Conservation (phyloP, 352 stramenopile species). For the Phytophthora ramorum region DNA sequence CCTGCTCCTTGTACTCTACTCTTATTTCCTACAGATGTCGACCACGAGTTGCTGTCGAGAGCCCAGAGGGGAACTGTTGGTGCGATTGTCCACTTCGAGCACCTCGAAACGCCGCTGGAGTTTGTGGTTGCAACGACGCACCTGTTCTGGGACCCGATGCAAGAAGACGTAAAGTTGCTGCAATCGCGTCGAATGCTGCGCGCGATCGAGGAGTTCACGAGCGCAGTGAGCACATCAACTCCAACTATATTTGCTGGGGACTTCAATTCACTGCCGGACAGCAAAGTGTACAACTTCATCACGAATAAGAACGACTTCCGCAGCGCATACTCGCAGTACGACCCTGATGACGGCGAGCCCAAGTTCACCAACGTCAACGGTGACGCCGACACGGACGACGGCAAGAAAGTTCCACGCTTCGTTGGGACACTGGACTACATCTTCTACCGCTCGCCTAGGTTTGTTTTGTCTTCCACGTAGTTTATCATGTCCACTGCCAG, state of each 20-base stretch:
- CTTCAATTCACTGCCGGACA: conserved; percentile 86
- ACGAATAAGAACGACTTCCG: conserved; percentile 42
- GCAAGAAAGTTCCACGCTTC: conserved; percentile 60
- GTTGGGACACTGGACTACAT: conserved; percentile 86
- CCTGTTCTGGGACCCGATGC: conserved; percentile 84
- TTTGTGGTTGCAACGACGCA: conserved; percentile 85
- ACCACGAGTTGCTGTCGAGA: conserved; percentile 57
- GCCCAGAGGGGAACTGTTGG: conserved; percentile 65
- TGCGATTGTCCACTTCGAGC: conserved; percentile 63
- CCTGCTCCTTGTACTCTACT: not conserved
- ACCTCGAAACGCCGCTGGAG: conserved; percentile 33
- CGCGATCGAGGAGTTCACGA: conserved; percentile 48
- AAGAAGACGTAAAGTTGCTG: conserved; percentile 88
- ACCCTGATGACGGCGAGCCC: conserved; percentile 48
- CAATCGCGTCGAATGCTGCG: conserved; percentile 67
- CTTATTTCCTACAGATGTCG: conserved; percentile 45
- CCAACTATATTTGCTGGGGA: conserved; percentile 75
- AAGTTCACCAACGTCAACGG: conserved; percentile 85
- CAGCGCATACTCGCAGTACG: conserved; percentile 71
- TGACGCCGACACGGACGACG: conserved; percentile 31
- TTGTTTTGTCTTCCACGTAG: not conserved
- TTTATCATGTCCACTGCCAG: not conserved
- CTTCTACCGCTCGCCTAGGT: conserved; percentile 73
- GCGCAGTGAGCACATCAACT: conserved; percentile 15
- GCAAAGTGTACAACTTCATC: conserved; percentile 75